Percentiles rank a stretch among this genome's conserved stretches.
Evolutionary conservation across 768 basidiomycete genomes (phyloP).

Genomic region (Termitomyces sp.): DNA sequence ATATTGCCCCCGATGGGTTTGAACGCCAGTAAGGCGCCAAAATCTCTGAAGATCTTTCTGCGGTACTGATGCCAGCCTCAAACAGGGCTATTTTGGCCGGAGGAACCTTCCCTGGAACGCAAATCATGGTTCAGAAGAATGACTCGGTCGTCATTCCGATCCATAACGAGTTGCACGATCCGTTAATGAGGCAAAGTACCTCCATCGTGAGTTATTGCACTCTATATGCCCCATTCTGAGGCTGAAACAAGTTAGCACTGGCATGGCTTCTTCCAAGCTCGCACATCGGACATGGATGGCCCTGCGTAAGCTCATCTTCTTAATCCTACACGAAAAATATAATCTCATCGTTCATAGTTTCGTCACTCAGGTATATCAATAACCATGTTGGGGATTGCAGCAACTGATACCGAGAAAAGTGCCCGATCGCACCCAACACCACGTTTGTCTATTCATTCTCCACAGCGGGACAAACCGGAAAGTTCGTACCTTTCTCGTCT

Average conservation of each 20-base stretch:
- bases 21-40: conserved; percentile 11
- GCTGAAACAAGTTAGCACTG: conserved; percentile 25
- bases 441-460: conserved; percentile 34
- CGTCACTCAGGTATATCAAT: conserved; percentile 36
- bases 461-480: conserved; percentile 33
- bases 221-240: not conserved
- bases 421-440: conserved; percentile 39
- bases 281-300: conserved; percentile 35
- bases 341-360: conserved; percentile 23
- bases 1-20: conserved; percentile 21
- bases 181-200: conserved; percentile 25
- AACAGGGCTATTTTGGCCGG: conserved; percentile 20
- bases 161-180: conserved; percentile 21
- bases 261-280: conserved; percentile 36
- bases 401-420: conserved; percentile 19
- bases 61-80: not conserved
- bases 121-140: conserved; percentile 20
- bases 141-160: conserved; percentile 24
- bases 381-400: too few species aligned
- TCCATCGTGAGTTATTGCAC: conserved; percentile 19
- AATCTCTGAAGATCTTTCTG: not conserved
- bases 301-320: conserved; percentile 25
- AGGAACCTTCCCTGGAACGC: conserved; percentile 22
- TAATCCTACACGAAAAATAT: not conserved
- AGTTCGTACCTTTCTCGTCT: conserved; percentile 7